Percentiles rank a stretch among this genome's conserved stretches.
phyloP scores from a whole-genome alignment of 2,329 filamentous ascomycete genomes.

The Magnaporthiopsis incrustans region DNA sequence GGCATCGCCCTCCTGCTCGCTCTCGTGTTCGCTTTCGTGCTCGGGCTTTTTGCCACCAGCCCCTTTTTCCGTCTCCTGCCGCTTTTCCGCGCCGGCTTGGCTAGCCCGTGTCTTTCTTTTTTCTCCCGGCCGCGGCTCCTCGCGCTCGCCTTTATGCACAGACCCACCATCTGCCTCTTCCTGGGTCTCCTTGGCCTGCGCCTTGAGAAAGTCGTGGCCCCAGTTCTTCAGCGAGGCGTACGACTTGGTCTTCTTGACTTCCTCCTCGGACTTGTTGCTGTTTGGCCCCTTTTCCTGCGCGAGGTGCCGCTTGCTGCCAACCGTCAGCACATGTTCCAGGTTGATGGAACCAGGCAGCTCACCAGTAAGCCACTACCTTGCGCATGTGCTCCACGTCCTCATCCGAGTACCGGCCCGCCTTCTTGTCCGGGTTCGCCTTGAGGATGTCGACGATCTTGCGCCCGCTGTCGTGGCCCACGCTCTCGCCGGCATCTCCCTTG shows the following conservation, averaged over 20 bases:
- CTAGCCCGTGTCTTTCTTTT: neutral
- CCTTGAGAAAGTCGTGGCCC: constrained; percentile 46
- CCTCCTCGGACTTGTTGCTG: constrained; percentile 21
- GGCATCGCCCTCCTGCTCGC: too few relatives aligned
- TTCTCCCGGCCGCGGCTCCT: neutral
- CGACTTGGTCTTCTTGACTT: constrained; percentile 42
- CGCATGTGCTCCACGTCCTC: constrained; percentile 51
- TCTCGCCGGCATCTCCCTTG: constrained; percentile 50
- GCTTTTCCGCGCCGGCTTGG: neutral
- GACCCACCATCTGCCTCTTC: constrained; percentile 36
- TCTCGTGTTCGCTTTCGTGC: neutral
- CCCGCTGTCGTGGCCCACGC: constrained; percentile 53
- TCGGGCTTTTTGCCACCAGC: neutral
- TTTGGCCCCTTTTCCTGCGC: constrained; percentile 53
- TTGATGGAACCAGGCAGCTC: constrained; percentile 17
- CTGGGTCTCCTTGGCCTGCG: constrained; percentile 12
- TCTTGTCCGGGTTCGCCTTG: constrained; percentile 51
- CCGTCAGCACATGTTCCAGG: constrained; percentile 14
- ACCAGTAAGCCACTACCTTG: constrained; percentile 53
- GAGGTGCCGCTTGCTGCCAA: constrained; percentile 48
- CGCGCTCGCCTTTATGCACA: constrained; percentile 25
- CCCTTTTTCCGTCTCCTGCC: neutral
- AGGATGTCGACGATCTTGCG: constrained; percentile 57
- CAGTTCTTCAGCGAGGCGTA: constrained; percentile 56
- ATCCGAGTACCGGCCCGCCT: constrained; percentile 47